Base-by-base conservation (phyloP, 1,139 yeast genomes). In the Blastobotrys aristatus region DNA sequence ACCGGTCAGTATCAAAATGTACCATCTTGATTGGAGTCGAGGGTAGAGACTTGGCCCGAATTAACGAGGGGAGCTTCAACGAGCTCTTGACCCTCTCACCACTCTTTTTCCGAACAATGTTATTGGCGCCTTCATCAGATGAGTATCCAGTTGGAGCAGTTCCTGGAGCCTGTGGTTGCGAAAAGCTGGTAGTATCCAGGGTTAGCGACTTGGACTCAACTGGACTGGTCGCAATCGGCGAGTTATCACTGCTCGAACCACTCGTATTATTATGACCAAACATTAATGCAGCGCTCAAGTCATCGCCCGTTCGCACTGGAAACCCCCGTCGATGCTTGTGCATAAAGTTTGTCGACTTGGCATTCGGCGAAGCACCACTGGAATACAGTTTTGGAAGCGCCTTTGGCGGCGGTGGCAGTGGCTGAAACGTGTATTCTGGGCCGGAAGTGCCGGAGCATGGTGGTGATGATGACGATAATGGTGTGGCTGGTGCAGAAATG, bases 51-150 rank as follows among this genome's bases (percentile, higher is more conserved):
- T 74, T 73, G 30, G 80, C 74, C 48, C 86, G 68, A 38, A 68
- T 67, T 38, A 78, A 66, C 38, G 68, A 67, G 50, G 70, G 76
- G 48, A 71, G 62, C 60, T 82, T 84, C 47, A 87, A 71, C 21
- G 87, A 81, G 3, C 90, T 79, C 60, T 85, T 84, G 43, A 87
- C 84, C 35, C 84, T 70, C 61, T 87, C 95, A 21, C 95, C 95
- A 3, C 87, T 79, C 66, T 87, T 87, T 61, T 82, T 84, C 21
- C 88, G 77, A 3, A 83, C 74, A 43, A 84, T 60, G 61, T 49
- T 43, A n/a, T n/a, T n/a, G 8, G 4, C 29, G 4, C 27, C 29
- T 24, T 37, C 47, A 29, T 29, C 47, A 32, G 40, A 43, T 17
- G 51, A 34, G 36, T 47, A 46, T 22, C 40, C 22, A 33, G 39